Base-by-base conservation (phyloP, 306 rosid genomes). In the Mimosa pudica region DNA sequence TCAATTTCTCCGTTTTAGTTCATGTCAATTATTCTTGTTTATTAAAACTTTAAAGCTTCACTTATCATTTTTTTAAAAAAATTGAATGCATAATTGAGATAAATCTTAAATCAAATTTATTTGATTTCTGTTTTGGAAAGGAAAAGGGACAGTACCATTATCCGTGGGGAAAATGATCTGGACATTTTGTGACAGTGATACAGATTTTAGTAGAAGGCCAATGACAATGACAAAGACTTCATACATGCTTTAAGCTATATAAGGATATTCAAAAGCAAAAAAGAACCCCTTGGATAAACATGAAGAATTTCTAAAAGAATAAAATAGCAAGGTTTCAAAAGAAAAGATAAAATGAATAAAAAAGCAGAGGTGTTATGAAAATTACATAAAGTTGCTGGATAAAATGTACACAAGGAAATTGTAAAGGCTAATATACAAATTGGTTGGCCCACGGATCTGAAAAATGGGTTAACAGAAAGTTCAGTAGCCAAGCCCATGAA, bases 401-500 rank as follows among this genome's bases (percentile, higher is more conserved):
- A 57, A 58, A 3, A 13, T n/a, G 12, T 18, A 2, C 2, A 18
- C 5, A 18, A 57, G 18, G 8, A 8, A 10, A 47, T 47, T 18
- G 64, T 3, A 24, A 60, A 60, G 14, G 6, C 35, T 3, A 20
- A 3, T 20, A 33, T 33, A 20, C 14, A 58, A 69, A 7, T 66
- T n/a, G 44, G 4, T 38, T 66, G 74, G 55, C 0, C 51, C 38
- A 52, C 52, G 57, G 17, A 12, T 42, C 24, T 7, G 17, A 60
- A 61, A 12, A 13, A 8, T 7, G 70, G 58, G 14, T 55, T 5
- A 20, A 2, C 8, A 16, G 41, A 64, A 41, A 24, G 30, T 64
- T 18, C 41, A 7, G 41, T 36, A 3, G 24, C 73, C 7, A 47
- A 54, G 41, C 36, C 73, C 64, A 77, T 77, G 62, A 65, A 68